Conservation (phyloP, 805 yeast genomes). For the Zygosaccharomyces lentus region DNA sequence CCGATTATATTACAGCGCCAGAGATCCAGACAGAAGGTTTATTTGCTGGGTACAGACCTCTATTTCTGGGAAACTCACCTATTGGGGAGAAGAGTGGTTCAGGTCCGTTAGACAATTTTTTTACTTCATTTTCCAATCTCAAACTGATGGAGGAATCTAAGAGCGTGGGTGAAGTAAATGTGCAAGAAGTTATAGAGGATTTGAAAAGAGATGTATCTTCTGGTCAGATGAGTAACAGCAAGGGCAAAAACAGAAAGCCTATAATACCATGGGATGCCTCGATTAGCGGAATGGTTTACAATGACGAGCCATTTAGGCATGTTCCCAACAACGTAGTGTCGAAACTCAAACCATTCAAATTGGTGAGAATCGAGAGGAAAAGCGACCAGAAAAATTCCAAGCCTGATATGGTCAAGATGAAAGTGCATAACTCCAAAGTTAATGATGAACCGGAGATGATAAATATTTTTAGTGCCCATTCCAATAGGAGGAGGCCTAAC, state of each 20-base stretch:
- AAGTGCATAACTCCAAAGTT: conserved; percentile 32
- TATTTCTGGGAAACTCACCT: conserved; percentile 39
- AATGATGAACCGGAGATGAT: conserved; percentile 31
- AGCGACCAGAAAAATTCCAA: conserved; percentile 69
- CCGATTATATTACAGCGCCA: conserved; percentile 26
- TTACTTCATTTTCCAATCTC: conserved; percentile 21
- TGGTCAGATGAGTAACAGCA: conserved; percentile 7
- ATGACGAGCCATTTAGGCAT: conserved; percentile 33
- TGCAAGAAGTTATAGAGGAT: conserved; percentile 22
- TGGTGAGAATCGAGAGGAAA: conserved; percentile 70
- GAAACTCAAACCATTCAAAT: conserved; percentile 36
- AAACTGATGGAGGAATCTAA: conserved; percentile 14
- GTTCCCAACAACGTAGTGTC: conserved; percentile 38
- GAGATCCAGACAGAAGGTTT: conserved; percentile 39
- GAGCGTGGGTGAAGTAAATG: conserved; percentile 13
- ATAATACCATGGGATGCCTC: conserved; percentile 40
- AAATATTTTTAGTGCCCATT: conserved; percentile 19
- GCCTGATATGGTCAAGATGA: conserved; percentile 50
- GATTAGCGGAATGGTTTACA: conserved; percentile 35
- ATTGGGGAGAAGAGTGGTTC: conserved; percentile 9
- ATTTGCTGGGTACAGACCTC: conserved; percentile 45
- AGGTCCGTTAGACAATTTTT: conserved; percentile 17
- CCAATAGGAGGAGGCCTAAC: conserved; percentile 6
- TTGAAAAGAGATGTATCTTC: conserved; percentile 15
- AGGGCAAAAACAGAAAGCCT: conserved; percentile 21